Conservation (phyloP, 371 early-diverging fungal genomes). For the Lichtheimia ornata region DNA sequence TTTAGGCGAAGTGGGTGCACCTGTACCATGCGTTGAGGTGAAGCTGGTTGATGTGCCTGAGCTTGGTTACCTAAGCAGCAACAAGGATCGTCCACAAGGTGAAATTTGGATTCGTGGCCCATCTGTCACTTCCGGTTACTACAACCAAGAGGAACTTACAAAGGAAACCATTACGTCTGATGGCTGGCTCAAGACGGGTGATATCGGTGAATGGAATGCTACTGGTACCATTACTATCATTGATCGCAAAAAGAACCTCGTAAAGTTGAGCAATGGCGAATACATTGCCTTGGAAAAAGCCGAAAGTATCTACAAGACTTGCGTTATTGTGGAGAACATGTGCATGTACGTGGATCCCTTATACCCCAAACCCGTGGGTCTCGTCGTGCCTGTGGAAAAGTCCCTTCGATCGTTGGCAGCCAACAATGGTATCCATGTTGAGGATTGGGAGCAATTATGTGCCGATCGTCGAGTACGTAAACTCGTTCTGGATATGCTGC, state of each 20-base stretch:
- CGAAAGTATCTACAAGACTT: slow-evolving; percentile 88
- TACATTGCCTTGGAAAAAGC: slow-evolving; percentile 97
- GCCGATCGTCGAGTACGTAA: slow-evolving; percentile 17
- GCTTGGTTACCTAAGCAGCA: slow-evolving; percentile 69
- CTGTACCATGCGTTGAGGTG: slow-evolving; percentile 81
- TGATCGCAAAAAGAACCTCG: slow-evolving; percentile 81
- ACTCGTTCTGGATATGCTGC: slow-evolving; percentile 19
- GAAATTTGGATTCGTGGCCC: slow-evolving; percentile 88
- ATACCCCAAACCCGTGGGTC: slow-evolving; percentile 67
- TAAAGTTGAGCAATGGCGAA: slow-evolving; percentile 88
- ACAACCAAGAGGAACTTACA: slow-evolving; percentile 67
- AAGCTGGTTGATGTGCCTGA: slow-evolving; percentile 91
- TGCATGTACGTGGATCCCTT: slow-evolving; percentile 85
- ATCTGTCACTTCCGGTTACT: slow-evolving; percentile 67
- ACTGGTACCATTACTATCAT: slow-evolving; percentile 72
- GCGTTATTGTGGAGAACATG: slow-evolving; percentile 75
- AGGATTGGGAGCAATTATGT: slow-evolving; percentile 37
- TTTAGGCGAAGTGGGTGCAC: slow-evolving; percentile 78
- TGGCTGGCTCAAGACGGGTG: slow-evolving; percentile 93
- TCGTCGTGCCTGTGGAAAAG: slow-evolving; percentile 67
- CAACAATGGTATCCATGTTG: slow-evolving; percentile 5
- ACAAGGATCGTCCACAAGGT: slow-evolving; percentile 74
- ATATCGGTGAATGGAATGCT: slow-evolving; percentile 71
- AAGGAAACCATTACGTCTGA: slow-evolving; percentile 75
- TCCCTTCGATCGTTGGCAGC: slow-evolving; percentile 16